These are phyloP conservation scores for Cydonia oblonga DNA, from an alignment of 331 rosid genomes.

Conservation along the genomic window DNA sequence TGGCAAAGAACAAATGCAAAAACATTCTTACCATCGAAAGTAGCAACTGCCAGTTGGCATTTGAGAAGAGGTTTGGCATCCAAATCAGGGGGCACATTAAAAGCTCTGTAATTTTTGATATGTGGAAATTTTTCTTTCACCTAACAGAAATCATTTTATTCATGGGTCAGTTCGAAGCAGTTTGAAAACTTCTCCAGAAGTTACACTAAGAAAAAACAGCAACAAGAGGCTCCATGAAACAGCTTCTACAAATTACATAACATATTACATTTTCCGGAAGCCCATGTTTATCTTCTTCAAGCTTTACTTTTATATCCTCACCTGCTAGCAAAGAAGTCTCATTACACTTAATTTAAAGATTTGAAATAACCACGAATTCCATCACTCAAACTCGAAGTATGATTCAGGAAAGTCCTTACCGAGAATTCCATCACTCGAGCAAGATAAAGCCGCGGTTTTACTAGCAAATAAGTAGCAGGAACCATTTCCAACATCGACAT, in stretches of 20 bases:
- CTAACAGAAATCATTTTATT: conserved; percentile 21
- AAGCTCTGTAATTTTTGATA: conserved; percentile 50
- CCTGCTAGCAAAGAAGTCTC: conserved; percentile 25
- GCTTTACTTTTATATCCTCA: conserved; percentile 62
- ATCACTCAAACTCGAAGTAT: background rate
- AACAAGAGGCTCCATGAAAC: background rate
- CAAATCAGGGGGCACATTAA: conserved; percentile 42
- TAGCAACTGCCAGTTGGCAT: conserved; percentile 56
- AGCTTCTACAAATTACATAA: background rate
- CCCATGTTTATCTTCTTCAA: conserved; percentile 53
- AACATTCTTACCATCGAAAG: conserved; percentile 47
- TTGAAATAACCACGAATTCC: background rate
- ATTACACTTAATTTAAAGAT: conserved; percentile 2
- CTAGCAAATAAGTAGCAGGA: conserved; percentile 54
- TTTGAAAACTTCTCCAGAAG: background rate
- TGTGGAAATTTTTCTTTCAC: conserved; percentile 79
- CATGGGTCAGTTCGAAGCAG: background rate
- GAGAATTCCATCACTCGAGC: conserved; percentile 33
- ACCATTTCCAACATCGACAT: conserved; percentile 42
- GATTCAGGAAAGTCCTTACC: conserved; percentile 28
- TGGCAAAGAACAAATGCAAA: background rate
- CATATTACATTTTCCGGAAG: conserved; percentile 52
- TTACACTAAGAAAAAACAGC: background rate
- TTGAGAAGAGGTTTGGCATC: conserved; percentile 61
- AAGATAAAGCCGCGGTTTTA: conserved; percentile 39